Percentiles rank a stretch among this genome's conserved stretches.
phyloP scores from a whole-genome alignment of 768 basidiomycete genomes.

The Cystobasidiopsis lactophilus region DNA sequence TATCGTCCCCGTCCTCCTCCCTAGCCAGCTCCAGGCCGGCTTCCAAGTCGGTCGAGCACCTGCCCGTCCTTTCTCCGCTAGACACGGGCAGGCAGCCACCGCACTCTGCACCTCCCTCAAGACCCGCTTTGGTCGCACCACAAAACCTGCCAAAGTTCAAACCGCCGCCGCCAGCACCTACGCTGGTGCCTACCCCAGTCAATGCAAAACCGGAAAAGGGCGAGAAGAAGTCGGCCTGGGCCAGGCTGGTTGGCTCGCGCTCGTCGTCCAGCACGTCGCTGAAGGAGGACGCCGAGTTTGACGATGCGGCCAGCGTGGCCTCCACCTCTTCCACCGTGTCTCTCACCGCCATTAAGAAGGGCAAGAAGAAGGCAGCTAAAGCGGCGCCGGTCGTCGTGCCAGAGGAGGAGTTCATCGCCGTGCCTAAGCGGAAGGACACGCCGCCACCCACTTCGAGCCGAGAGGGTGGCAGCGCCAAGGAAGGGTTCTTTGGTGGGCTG shows the following conservation, averaged over 20 bases:
- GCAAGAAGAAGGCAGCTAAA: conserved; percentile 31
- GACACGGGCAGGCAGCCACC: too few species aligned
- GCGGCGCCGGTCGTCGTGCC: conserved; percentile 14
- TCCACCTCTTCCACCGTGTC: neutral
- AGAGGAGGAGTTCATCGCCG: neutral
- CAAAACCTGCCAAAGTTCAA: neutral
- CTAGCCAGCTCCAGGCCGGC: too few species aligned
- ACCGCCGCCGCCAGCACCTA: conserved; percentile 1
- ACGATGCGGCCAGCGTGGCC: conserved; percentile 3
- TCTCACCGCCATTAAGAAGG: conserved; percentile 5
- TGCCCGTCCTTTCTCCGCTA: too few species aligned
- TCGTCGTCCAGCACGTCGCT: conserved; percentile 22
- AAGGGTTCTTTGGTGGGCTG: conserved; percentile 70
- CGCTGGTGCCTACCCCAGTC: too few species aligned
- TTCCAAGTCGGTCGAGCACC: too few species aligned
- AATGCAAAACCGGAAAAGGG: conserved; percentile 21
- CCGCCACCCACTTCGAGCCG: too few species aligned
- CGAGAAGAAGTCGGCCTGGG: conserved; percentile 39
- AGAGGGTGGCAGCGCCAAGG: conserved; percentile 51
- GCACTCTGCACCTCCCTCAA: too few species aligned
- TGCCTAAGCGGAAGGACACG: too few species aligned
- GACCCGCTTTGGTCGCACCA: neutral
- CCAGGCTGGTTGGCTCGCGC: conserved; percentile 28
- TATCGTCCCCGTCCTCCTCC: too few species aligned
- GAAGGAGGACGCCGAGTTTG: conserved; percentile 19